phyloP scores from a whole-genome alignment of 2,329 filamentous ascomycete species.

The Bimuria novae-zelandiae region DNA sequence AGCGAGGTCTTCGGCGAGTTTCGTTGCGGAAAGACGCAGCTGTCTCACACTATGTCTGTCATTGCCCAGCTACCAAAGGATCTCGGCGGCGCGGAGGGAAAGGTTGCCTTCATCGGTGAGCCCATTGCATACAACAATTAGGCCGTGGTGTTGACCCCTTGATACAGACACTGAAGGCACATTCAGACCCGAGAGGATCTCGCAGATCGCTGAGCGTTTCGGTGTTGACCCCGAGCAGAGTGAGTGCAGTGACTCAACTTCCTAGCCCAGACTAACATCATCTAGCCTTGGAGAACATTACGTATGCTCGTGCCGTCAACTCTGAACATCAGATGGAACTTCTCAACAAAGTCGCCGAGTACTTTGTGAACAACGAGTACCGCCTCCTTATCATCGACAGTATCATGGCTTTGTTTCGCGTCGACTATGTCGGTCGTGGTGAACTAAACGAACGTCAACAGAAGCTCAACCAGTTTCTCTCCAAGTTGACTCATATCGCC shows the following conservation, averaged over 20 bases:
- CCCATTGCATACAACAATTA: background rate
- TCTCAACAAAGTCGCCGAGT: slow-evolving; percentile 63
- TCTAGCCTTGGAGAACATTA: slow-evolving; percentile 68
- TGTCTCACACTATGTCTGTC: slow-evolving; percentile 71
- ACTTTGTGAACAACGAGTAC: slow-evolving; percentile 67
- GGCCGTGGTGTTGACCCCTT: slow-evolving; percentile 12
- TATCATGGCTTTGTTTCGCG: slow-evolving; percentile 71
- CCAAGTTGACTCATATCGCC: slow-evolving; percentile 66
- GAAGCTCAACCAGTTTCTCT: slow-evolving; percentile 68
- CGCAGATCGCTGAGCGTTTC: slow-evolving; percentile 69
- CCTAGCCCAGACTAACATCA: slow-evolving; percentile 56
- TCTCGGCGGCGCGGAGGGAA: slow-evolving; percentile 69
- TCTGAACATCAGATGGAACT: slow-evolving; percentile 69
- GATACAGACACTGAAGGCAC: slow-evolving; percentile 53
- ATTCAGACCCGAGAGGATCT: slow-evolving; percentile 69
- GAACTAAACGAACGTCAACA: slow-evolving; percentile 71
- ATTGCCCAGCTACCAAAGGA: slow-evolving; percentile 63
- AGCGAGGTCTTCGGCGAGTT: slow-evolving; percentile 67
- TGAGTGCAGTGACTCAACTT: slow-evolving; percentile 2
- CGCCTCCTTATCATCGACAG: slow-evolving; percentile 71
- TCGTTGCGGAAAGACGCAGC: slow-evolving; percentile 70
- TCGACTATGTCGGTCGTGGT: slow-evolving; percentile 69
- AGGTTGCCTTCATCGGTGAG: slow-evolving; percentile 69
- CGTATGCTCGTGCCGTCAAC: slow-evolving; percentile 67
- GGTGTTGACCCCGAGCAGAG: slow-evolving; percentile 51